Evolutionary conservation across 2,329 filamentous ascomycete species (phyloP), one percentile per base, ranked within the genome.

Genomic region (Dactylellina haptotyla): DNA sequence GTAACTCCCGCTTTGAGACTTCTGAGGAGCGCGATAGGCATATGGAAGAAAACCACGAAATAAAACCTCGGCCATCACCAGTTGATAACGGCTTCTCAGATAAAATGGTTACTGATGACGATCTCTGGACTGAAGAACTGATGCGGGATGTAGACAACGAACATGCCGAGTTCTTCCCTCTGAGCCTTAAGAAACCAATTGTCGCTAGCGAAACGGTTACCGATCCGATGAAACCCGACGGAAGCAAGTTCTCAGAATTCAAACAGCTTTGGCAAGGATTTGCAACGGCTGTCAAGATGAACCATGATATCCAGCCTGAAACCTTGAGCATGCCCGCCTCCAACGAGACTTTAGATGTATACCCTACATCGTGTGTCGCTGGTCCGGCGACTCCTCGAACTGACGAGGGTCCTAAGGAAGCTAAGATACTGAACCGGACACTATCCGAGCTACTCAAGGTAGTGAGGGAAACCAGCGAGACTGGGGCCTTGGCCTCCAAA

Each of bases 261-360:
- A 45, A 50, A 32, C 61, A 73, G 25, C 48, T 73, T 26, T 73
- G 69, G 69, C 46, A 57, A 4, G 69, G 69, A 1, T 73, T 73
- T 30, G 41, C 61, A 2, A 51, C 46, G 1, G 56, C 69, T 2
- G 45, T 73, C 8, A 73, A 66, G 39, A 66, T 73, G 69, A 57
- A 66, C 6, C 37, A 45, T 12, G 69, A 73, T 25, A 66, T 73
- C 12, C 46, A 57, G 20, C 46, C 54, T 4, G 69, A 57, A 4
- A 9, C 50, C 16, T 54, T 43, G 14, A 54, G 34, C 20, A 12
- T 25, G 6, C 18, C 16, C 25, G 0, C 23, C 32, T 10, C 48
- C 10, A 50, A 53, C 28, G 25, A 39, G 9, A 14, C 30, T 9
- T 20, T 65, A n/a, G 26, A 25, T 41, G 46, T 64, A 1, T 59